phyloP scores from a whole-genome alignment of 305 asterid species.

The Andrographis paniculata region DNA sequence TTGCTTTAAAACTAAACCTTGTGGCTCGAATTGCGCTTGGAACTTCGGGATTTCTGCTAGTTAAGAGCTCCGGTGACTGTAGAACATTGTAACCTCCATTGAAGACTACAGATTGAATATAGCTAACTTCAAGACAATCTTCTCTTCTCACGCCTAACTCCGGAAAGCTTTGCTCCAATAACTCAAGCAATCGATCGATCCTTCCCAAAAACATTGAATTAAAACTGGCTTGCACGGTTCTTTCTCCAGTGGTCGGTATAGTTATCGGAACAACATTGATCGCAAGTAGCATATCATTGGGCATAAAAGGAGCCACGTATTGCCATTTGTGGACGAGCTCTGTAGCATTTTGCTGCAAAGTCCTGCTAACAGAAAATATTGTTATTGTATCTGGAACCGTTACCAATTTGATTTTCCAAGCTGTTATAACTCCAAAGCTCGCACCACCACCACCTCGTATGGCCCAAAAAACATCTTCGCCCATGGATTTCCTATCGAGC shows the following conservation, averaged over 20 bases:
- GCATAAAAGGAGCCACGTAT: constrained; percentile 8
- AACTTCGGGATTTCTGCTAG: constrained; percentile 12
- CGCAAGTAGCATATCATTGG: neutral
- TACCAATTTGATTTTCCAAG: constrained; percentile 22
- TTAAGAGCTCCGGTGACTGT: constrained; percentile 11
- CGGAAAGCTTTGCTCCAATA: constrained; percentile 21
- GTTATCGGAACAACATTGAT: neutral
- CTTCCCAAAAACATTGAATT: constrained; percentile 19
- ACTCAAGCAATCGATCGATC: constrained; percentile 2
- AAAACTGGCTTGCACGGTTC: constrained; percentile 5
- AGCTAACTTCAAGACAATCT: constrained; percentile 33
- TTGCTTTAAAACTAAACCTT: constrained; percentile 18
- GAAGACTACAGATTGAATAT: constrained; percentile 25
- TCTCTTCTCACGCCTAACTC: constrained; percentile 21
- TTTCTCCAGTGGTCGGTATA: neutral
- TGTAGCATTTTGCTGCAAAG: constrained; percentile 16
- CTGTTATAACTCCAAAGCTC: constrained; percentile 28
- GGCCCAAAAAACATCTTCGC: constrained; percentile 38
- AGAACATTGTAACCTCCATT: constrained; percentile 7
- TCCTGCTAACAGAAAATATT: neutral
- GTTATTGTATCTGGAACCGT: constrained; percentile 21
- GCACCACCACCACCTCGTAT: constrained; percentile 31
- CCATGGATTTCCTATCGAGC: no score
- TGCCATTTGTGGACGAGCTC: constrained; percentile 19
- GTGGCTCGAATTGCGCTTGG: neutral